Evolutionary conservation across 148 eudicot genomes (phyloP), one percentile per base, ranked within the genome.

Genomic region (Rhododendron williamsianum): DNA sequence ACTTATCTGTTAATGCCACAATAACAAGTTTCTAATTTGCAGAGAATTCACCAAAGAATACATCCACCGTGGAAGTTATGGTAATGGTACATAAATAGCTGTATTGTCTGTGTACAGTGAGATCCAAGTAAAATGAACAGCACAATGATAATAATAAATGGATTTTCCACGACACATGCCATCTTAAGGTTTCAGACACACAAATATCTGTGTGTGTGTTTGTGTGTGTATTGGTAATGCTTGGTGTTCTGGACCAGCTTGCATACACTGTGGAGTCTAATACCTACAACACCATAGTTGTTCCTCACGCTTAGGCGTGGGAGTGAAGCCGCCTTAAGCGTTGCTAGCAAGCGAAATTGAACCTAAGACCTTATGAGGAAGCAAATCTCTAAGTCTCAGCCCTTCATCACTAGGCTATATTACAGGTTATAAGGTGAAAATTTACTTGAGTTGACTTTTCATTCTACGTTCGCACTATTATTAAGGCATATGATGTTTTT

Each of bases 1-100:
- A 80, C 82, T 74, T 83, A 27, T 80, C 90, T 88, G 90, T 76
- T 86, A 51, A 76, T 71, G 74, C n/a, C 6, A 77, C 51, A 58
- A 65, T 43, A 30, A 76, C 33, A 86, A 83, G 78, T 83, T 69
- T 69, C 48, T 65, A 52, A 83, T 46, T 27, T 65, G 33, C 35
- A 78, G 35, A 19, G 7, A 60, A 63, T 19, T 11, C 7, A 65
- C 65, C 7, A 38, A 21, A 82, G 6, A 67, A 52, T 16, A 67
- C 38, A 69, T 67, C 76, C 19, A n/a, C 56, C n/a, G 11, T n/a
- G 12, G 10, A 80, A 51, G 43, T 15, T 78, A 78, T 48, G 18
- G 38, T 80, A n/a, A 19, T 30, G 15, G 11, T 43, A 76, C 78
- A 16, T 41, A 21, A 76, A 77, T 77, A n/a, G 25, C 13, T 45